Conservation (phyloP, 345 rosid species). For the Trapa incisa region DNA sequence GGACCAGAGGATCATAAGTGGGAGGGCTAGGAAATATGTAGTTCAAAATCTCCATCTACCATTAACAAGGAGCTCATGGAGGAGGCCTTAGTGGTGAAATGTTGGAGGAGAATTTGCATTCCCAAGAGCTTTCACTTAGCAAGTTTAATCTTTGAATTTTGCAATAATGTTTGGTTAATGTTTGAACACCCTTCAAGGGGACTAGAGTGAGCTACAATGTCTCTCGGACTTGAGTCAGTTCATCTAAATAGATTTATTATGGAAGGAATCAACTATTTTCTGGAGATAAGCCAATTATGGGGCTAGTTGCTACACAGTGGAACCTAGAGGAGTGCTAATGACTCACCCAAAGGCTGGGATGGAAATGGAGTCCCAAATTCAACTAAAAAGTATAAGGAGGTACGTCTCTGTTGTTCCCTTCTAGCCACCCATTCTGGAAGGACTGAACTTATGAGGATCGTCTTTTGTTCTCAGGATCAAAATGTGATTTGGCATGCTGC, state of each 20-base stretch:
- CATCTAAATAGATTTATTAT: neutral
- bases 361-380: slow-evolving; percentile 97
- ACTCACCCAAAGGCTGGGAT: slow-evolving; percentile 86
- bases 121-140: slow-evolving; percentile 46
- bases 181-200: neutral
- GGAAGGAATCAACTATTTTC: slow-evolving; percentile 5
- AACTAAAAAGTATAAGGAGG: slow-evolving; percentile 93
- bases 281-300: slow-evolving; percentile 78
- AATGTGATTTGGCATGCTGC: slow-evolving; percentile 98
- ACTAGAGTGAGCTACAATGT: neutral
- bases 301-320: slow-evolving; percentile 90
- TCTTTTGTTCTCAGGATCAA: slow-evolving; percentile 56
- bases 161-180: neutral
- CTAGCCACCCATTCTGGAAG: too few relatives aligned
- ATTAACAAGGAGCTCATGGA: slow-evolving; percentile 35
- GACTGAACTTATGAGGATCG: neutral
- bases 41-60: slow-evolving; percentile 29
- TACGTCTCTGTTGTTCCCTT: slow-evolving; percentile 11
- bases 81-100: slow-evolving; percentile 42
- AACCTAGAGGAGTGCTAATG: slow-evolving; percentile 43
- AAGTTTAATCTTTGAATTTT: slow-evolving; percentile 29
- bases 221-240: neutral
- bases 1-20: slow-evolving; percentile 25
- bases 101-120: slow-evolving; percentile 22
- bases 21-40: slow-evolving; percentile 12